Conservation (phyloP, 2,329 filamentous ascomycete genomes). For the Colletotrichum abscissum region DNA sequence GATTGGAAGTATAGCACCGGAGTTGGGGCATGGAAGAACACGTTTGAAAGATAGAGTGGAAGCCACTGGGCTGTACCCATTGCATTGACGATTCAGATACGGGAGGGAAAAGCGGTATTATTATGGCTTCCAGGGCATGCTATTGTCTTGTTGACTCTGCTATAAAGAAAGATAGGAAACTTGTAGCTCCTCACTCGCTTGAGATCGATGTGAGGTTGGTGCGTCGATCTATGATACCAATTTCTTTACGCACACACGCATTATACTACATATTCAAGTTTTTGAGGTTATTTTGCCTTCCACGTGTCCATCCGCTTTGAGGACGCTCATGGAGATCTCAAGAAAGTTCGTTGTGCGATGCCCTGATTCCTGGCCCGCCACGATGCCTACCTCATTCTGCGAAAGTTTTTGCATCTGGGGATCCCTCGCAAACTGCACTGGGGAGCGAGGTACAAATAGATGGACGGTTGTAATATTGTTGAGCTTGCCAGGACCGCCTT, state of each 20-base stretch:
- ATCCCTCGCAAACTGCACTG: too few relatives aligned
- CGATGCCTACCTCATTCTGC: too few relatives aligned
- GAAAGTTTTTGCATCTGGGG: too few relatives aligned
- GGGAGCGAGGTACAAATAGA: too few relatives aligned
- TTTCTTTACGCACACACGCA: constrained; percentile 3
- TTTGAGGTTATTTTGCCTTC: background rate
- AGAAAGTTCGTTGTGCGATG: too few relatives aligned
- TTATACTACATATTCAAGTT: background rate
- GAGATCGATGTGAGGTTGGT: background rate
- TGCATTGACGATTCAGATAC: background rate
- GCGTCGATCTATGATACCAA: background rate
- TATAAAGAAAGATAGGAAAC: constrained; percentile 1
- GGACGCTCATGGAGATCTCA: background rate
- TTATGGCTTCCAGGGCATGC: background rate
- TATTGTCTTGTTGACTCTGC: background rate
- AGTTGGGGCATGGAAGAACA: constrained; percentile 5
- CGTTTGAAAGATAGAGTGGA: background rate
- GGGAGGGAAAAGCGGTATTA: background rate
- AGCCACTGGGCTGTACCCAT: background rate
- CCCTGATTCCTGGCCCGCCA: too few relatives aligned
- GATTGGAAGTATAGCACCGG: constrained; percentile 18
- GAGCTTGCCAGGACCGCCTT: too few relatives aligned
- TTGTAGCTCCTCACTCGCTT: background rate
- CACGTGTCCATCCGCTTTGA: background rate
- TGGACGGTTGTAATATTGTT: too few relatives aligned